These are phyloP conservation scores for Epichloe coenophiala DNA, from an alignment of 2,329 filamentous ascomycete species.

Conservation along the genomic window DNA sequence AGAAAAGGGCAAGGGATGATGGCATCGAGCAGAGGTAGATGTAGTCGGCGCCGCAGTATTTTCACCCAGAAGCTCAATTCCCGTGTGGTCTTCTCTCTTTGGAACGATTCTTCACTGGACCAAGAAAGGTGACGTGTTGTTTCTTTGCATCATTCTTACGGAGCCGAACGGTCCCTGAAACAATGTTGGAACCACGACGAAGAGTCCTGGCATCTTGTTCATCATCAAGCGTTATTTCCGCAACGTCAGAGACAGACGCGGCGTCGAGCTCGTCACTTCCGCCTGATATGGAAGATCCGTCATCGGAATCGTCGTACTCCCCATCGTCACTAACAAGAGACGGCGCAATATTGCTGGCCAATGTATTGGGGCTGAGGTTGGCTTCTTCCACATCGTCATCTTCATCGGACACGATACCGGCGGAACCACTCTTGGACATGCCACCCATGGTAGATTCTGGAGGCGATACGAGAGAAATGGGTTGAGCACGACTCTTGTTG, in stretches of 20 bases:
- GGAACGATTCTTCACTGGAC: slow-evolving; percentile 30
- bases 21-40: not conserved
- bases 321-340: slow-evolving; percentile 71
- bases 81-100: slow-evolving; percentile 16
- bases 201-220: slow-evolving; percentile 35
- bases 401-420: slow-evolving; percentile 23
- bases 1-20: not conserved
- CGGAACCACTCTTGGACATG: slow-evolving; percentile 11
- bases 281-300: slow-evolving; percentile 46
- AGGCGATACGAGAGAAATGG: slow-evolving; percentile 26
- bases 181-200: slow-evolving; percentile 28
- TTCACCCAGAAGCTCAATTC: slow-evolving; percentile 7
- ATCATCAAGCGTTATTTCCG: slow-evolving; percentile 48
- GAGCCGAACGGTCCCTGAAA: slow-evolving; percentile 32
- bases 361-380: slow-evolving; percentile 55
- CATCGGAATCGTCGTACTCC: slow-evolving; percentile 62
- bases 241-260: slow-evolving; percentile 46
- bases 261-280: slow-evolving; percentile 42
- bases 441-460: slow-evolving; percentile 12
- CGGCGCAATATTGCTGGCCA: slow-evolving; percentile 62
- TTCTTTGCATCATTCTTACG: slow-evolving; percentile 39
- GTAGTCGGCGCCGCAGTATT: not conserved
- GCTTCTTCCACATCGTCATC: slow-evolving; percentile 41
- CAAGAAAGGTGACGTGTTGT: slow-evolving; percentile 39
- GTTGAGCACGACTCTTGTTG: slow-evolving; percentile 37